Evolutionary conservation across 2,329 filamentous ascomycete genomes (phyloP).

Genomic region (Capronia coronata): DNA sequence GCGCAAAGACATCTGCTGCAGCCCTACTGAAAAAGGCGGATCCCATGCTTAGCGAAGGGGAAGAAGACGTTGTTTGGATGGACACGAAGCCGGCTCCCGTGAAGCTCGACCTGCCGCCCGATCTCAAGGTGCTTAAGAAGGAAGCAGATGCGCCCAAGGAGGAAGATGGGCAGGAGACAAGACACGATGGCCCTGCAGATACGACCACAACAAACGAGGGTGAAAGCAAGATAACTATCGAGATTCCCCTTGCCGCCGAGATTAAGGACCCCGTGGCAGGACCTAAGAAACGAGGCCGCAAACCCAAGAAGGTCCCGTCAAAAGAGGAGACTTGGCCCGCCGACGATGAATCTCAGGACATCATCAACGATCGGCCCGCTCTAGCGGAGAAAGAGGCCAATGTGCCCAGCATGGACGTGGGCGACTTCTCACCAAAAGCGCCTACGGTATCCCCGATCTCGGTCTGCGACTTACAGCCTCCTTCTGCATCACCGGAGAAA

Average conservation of each 20-base stretch:
- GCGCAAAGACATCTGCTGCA: slow-evolving; percentile 27
- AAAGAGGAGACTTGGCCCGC: slow-evolving; percentile 3
- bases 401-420: not conserved
- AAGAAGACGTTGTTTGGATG: slow-evolving; percentile 28
- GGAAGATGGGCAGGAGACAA: slow-evolving; percentile 7
- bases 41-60: slow-evolving; percentile 26
- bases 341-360: slow-evolving; percentile 7
- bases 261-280: slow-evolving; percentile 9
- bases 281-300: slow-evolving; percentile 28
- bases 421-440: slow-evolving; percentile 1
- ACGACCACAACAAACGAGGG: slow-evolving; percentile 1
- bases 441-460: slow-evolving; percentile 17
- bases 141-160: slow-evolving; percentile 10
- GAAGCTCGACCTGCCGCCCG: slow-evolving; percentile 25
- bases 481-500: not conserved
- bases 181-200: not conserved
- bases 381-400: slow-evolving; percentile 21
- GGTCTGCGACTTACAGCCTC: slow-evolving; percentile 10
- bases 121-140: slow-evolving; percentile 23
- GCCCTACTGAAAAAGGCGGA: slow-evolving; percentile 18
- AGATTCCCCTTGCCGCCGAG: slow-evolving; percentile 15
- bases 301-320: slow-evolving; percentile 21
- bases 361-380: not conserved
- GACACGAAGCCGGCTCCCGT: slow-evolving; percentile 25
- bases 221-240: slow-evolving; percentile 19